Evolutionary conservation across 331 rosid species (phyloP), one percentile per base, ranked within the genome.

Genomic region (Erythrophleum ivorense): DNA sequence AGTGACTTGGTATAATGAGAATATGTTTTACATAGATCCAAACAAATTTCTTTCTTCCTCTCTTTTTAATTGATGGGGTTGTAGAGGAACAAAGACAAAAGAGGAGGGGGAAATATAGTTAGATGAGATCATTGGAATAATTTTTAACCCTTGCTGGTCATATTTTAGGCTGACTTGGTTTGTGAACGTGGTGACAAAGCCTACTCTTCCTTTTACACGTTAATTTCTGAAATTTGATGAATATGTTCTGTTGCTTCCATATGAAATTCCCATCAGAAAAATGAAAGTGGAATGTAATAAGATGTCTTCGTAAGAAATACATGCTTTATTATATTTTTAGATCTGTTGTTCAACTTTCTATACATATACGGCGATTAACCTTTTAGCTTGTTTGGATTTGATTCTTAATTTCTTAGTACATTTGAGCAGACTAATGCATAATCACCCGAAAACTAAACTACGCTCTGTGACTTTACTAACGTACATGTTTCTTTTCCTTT

Each of bases 131-230:
- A 29, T 38, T 38, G 50, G 29, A 38, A 66, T 38, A 38, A 19
- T 9, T 48, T 49, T 7, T 36, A 54, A 43, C 62, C 68, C 36
- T 19, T 9, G 49, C 63, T 43, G 69, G 15, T 18, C 45, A 54
- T 67, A 16, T 75, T 11, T 4, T 38, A 6, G 54, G 24, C 36
- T 11, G 48, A 33, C 60, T 31, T 74, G 48, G 74, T 67, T 7
- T 55, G 63, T 69, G 57, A 82, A 58, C 34, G 46, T 52, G 11
- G 50, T 82, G 71, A 53, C 78, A 59, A 16, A 38, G n/a, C 60
- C 36, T 18, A 18, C 3, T 29, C 53, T 21, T 50, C 69, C 52
- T 52, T 40, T n/a, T 34, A 59, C 31, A 15, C 5, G 66, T 57
- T 48, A 9, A 31, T 63, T 43, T 29, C 10, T 38, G 29, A 68